These are phyloP conservation scores for Ogataea dorogensis DNA, from an alignment of 805 yeast species.

Conservation along the genomic window DNA sequence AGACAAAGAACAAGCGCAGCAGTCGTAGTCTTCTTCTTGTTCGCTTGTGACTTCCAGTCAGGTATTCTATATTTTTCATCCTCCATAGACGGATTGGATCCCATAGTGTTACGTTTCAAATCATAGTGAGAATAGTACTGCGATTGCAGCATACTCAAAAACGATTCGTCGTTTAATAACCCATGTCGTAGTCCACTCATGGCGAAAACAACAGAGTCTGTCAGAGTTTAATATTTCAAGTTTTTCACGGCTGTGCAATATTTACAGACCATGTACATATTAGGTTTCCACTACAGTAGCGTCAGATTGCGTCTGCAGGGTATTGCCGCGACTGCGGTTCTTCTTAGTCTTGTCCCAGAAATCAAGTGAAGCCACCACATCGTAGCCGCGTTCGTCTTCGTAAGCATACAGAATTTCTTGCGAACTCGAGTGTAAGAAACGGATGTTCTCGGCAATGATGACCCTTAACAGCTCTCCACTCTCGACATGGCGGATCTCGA, in stretches of 20 bases:
- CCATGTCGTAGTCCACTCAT: constrained; percentile 31
- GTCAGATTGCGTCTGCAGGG: constrained; percentile 2
- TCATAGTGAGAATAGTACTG: constrained; percentile 61
- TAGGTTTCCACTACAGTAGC: constrained; percentile 2
- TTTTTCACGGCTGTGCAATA: constrained; percentile 8
- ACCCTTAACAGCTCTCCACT: constrained; percentile 82
- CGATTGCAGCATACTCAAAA: constrained; percentile 29
- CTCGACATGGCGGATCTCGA: constrained; percentile 90
- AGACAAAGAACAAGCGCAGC: constrained; percentile 91
- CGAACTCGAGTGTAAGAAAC: constrained; percentile 84
- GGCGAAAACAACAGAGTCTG: constrained; percentile 3
- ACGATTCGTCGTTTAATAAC: constrained; percentile 31
- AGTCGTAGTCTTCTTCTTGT: constrained; percentile 86
- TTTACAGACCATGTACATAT: constrained; percentile 1
- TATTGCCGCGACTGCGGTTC: constrained; percentile 24
- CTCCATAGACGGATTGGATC: constrained; percentile 70
- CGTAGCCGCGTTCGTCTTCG: constrained; percentile 86
- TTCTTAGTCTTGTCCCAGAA: constrained; percentile 62
- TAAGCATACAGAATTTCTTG: constrained; percentile 93
- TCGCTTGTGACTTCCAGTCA: constrained; percentile 91
- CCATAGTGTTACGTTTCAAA: constrained; percentile 87
- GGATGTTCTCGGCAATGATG: constrained; percentile 87
- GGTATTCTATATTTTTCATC: constrained; percentile 66
- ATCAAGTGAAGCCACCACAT: constrained; percentile 88
- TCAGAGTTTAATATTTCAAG: constrained; percentile 1